These are phyloP conservation scores for Macrolepiota dolichaula DNA, from an alignment of 768 basidiomycete species.

Conservation along the genomic window DNA sequence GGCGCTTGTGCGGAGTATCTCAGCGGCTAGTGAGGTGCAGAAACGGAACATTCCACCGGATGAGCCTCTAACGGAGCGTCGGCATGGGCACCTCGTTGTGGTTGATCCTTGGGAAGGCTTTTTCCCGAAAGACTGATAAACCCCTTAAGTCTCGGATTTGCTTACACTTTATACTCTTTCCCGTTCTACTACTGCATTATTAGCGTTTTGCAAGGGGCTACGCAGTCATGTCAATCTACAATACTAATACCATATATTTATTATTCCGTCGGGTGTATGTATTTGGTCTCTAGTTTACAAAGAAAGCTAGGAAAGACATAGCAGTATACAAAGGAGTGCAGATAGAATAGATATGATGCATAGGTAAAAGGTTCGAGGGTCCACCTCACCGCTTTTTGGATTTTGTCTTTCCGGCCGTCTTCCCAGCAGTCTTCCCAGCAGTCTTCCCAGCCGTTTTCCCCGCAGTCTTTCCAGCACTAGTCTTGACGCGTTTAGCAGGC, in stretches of 20 bases:
- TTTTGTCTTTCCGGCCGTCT: slow-evolving; percentile 27
- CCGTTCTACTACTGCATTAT: not conserved
- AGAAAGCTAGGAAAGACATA: not conserved
- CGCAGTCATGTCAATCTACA: not conserved
- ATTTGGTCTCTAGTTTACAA: not conserved
- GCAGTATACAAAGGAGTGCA: not conserved
- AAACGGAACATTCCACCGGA: slow-evolving; percentile 44
- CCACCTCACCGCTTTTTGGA: slow-evolving; percentile 20
- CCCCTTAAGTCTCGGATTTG: not conserved
- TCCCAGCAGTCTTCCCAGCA: slow-evolving; percentile 1
- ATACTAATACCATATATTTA: slow-evolving; percentile 7
- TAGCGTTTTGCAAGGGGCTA: not conserved
- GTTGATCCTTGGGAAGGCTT: slow-evolving; percentile 44
- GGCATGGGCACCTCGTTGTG: slow-evolving; percentile 2
- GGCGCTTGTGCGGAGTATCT: slow-evolving; percentile 47
- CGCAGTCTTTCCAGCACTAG: slow-evolving; percentile 19
- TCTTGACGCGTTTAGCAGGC: slow-evolving; percentile 29
- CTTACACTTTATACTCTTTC: not conserved
- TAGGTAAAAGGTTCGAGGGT: not conserved
- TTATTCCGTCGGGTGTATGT: not conserved
- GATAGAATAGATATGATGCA: not conserved
- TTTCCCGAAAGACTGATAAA: slow-evolving; percentile 28
- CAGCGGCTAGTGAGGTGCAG: slow-evolving; percentile 26
- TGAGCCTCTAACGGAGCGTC: slow-evolving; percentile 13
- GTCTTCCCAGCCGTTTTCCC: slow-evolving; percentile 14